Evolutionary conservation across 495 filamentous ascomycete genomes (phyloP), one percentile per base, ranked within the genome.

Genomic region (Talaromyces adpressus): DNA sequence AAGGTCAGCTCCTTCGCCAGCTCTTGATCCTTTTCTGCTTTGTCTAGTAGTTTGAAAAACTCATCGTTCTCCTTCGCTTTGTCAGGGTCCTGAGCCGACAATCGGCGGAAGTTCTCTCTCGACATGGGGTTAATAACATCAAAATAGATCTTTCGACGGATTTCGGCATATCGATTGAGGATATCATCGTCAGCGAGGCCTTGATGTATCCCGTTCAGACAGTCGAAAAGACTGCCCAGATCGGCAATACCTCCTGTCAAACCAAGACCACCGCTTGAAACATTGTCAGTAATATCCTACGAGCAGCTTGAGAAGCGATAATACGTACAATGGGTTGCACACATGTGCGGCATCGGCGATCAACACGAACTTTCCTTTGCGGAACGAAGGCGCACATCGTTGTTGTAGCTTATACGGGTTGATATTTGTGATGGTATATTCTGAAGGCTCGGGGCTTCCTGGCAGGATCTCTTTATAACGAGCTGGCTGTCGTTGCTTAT

Each of bases 371-470:
- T 81, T 75, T 0, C 86, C 85, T 3, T 83, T 82, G 39, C 84
- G 76, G 64, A 87, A 83, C 12, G 67, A 74, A 2, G 75, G 73
- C 11, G 83, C 84, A 70, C 83, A 87, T 32, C 85, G 75, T 65
- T 88, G 84, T 62, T 88, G 85, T 65, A 88, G 73, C 64, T 78
- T 81, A 66, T 87, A 88, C 4, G 84, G 85, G 60, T 76, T 81
- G 59, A 82, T 77, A 67, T 72, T 82, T 49, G 81, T 69, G 23
- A 88, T 66, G 47, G 75, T 74, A 71, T 88, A 88, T 23, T 85
- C 76, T 47, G 63, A 76, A 3, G 84, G 84, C 65, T 83, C 82
- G 3, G 84, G 85, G 61, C 82, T 77, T 0, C 84, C 85, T 2
- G 84, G 85, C 2, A 88, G 71, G 60, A 87, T 83, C 27, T 78